Percentiles rank a stretch among this genome's conserved stretches.
Evolutionary conservation across 2,329 filamentous ascomycete species (phyloP).

Genomic region (Madurella fahalii): DNA sequence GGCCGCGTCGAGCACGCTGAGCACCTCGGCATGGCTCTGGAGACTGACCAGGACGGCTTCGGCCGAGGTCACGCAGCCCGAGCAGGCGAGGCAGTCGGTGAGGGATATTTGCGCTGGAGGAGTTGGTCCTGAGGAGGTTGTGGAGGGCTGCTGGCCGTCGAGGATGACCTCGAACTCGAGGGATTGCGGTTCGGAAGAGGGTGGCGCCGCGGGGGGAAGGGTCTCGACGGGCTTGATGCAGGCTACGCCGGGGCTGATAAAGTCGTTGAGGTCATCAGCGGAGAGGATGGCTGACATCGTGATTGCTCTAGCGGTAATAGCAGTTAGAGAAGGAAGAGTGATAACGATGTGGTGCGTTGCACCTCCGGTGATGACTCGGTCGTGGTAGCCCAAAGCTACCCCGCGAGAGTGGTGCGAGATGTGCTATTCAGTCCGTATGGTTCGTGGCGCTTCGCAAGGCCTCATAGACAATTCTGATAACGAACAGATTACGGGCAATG

Average conservation of each 20-base stretch:
- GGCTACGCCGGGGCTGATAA: conserved; percentile 94
- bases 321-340: not conserved
- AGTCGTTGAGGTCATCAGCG: conserved; percentile 95
- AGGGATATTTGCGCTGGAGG: conserved; percentile 87
- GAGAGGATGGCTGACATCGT: conserved; percentile 96
- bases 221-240: conserved; percentile 98
- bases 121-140: conserved; percentile 44
- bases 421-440: no score
- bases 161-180: conserved; percentile 83
- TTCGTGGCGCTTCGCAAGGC: not conserved
- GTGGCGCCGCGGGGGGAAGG: conserved; percentile 56
- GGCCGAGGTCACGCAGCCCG: conserved; percentile 93
- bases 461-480: not conserved
- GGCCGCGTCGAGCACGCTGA: conserved; percentile 71
- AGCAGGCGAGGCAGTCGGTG: conserved; percentile 95
- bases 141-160: conserved; percentile 66
- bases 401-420: no score
- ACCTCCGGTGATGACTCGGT: no score
- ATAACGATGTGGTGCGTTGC: not conserved
- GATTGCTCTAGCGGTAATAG: not conserved
- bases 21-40: conserved; percentile 88
- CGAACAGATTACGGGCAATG: not conserved
- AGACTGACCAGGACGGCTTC: conserved; percentile 95
- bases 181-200: conserved; percentile 23
- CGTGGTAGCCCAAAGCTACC: no score